A percentile compares a stretch with the other conserved stretches of the same genome.
Evolutionary conservation across 108 stramenopile species (phyloP).

Genomic region (Phaeodactylum tricornutum): DNA sequence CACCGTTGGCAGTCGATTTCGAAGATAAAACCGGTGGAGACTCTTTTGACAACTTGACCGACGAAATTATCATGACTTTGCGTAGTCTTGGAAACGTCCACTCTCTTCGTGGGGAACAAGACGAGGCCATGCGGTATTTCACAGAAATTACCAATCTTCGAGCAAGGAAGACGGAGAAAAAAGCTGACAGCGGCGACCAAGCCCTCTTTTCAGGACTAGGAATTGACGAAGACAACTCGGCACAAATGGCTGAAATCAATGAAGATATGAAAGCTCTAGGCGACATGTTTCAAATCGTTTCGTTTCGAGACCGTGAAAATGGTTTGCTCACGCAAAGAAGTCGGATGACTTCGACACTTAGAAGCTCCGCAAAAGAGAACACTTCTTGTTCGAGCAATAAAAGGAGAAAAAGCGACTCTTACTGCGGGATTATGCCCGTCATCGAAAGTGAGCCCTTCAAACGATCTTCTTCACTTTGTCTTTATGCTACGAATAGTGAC

Average conservation of each 20-base stretch:
- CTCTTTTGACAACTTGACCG: slow-evolving; percentile 30
- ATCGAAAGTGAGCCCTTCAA: slow-evolving; percentile 32
- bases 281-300: slow-evolving; percentile 67
- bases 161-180: slow-evolving; percentile 24
- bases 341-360: slow-evolving; percentile 1
- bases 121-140: slow-evolving; percentile 66
- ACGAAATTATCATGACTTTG: slow-evolving; percentile 54
- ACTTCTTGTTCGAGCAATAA: slow-evolving; percentile 12
- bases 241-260: slow-evolving; percentile 63
- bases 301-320: slow-evolving; percentile 38
- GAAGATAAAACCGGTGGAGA: slow-evolving; percentile 4
- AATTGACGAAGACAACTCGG: slow-evolving; percentile 31
- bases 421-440: background rate
- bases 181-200: slow-evolving; percentile 4
- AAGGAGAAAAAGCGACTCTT: slow-evolving; percentile 16
- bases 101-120: slow-evolving; percentile 65
- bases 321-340: slow-evolving; percentile 5
- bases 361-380: background rate
- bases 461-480: slow-evolving; percentile 21
- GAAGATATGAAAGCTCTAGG: slow-evolving; percentile 76
- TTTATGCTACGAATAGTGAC: slow-evolving; percentile 23
- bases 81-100: slow-evolving; percentile 74
- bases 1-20: background rate
- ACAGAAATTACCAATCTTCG: slow-evolving; percentile 61
- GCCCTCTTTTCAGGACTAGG: slow-evolving; percentile 16